These are phyloP conservation scores for Saitozyma podzolica DNA, from an alignment of 768 basidiomycete genomes.

Conservation along the genomic window DNA sequence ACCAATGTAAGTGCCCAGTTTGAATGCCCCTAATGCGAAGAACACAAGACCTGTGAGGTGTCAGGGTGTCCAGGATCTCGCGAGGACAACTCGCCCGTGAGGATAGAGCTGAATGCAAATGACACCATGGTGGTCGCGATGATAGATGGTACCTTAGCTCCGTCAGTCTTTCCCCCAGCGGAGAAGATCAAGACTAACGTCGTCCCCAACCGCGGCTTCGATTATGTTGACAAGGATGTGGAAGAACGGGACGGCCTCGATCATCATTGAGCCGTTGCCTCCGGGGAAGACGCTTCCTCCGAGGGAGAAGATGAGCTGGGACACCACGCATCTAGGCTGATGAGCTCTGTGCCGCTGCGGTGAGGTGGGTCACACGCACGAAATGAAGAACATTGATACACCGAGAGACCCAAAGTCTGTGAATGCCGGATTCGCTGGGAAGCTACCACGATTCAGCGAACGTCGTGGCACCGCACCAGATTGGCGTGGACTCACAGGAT, in stretches of 20 bases:
- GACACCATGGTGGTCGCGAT: conserved; percentile 88
- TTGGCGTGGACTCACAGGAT: conserved; percentile 53
- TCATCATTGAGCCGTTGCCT: conserved; percentile 68
- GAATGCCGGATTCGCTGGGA: conserved; percentile 80
- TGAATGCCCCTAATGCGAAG: conserved; percentile 79
- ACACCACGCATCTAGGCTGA: conserved; percentile 62
- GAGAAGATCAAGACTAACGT: conserved; percentile 52
- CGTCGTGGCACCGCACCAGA: background rate
- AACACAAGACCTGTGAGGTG: conserved; percentile 83
- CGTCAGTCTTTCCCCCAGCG: background rate
- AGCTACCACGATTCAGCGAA: conserved; percentile 59
- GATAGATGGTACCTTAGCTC: conserved; percentile 59
- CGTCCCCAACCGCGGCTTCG: conserved; percentile 67
- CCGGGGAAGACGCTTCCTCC: conserved; percentile 82
- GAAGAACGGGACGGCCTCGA: conserved; percentile 97
- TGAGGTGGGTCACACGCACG: conserved; percentile 59
- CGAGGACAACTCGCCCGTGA: too few relatives aligned
- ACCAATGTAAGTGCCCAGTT: conserved; percentile 79
- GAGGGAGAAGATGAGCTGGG: conserved; percentile 79
- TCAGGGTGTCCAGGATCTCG: too few relatives aligned
- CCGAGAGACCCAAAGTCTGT: conserved; percentile 80
- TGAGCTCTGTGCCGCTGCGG: too few relatives aligned
- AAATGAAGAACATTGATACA: conserved; percentile 95
- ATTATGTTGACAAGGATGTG: conserved; percentile 84
- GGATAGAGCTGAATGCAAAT: conserved; percentile 78